phyloP scores from a whole-genome alignment of 306 rosid species.

The Malus sieversii region DNA sequence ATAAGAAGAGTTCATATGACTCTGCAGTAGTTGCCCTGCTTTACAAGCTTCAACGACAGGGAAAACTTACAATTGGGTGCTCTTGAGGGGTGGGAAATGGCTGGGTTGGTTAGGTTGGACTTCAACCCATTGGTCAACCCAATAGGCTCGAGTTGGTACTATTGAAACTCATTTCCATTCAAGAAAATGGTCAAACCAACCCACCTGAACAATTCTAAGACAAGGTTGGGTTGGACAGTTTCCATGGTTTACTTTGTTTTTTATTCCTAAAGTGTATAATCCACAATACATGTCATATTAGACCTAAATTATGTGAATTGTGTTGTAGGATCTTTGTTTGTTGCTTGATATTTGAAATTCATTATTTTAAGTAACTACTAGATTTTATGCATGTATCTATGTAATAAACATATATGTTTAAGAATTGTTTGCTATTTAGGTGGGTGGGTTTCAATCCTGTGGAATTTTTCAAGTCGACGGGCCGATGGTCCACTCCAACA shows the following conservation, averaged over 20 bases:
- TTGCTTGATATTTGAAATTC: neutral
- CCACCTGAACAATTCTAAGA: neutral
- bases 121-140: neutral
- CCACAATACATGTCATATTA: neutral
- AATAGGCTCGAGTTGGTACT: too few relatives aligned
- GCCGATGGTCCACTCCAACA: too few relatives aligned
- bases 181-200: neutral
- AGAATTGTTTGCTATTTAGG: neutral
- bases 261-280: neutral
- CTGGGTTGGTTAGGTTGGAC: neutral
- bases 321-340: neutral
- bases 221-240: neutral
- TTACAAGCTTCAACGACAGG: conserved; percentile 44
- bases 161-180: neutral
- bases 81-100: neutral
- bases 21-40: conserved; percentile 60
- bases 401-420: neutral
- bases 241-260: neutral
- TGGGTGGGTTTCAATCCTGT: neutral
- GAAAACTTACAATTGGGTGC: conserved; percentile 37
- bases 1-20: conserved; percentile 74
- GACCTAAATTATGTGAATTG: neutral
- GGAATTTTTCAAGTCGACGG: too few relatives aligned
- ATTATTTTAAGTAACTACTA: too few relatives aligned
- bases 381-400: too few relatives aligned